Percentiles rank a stretch among this genome's conserved stretches.
Conservation (phyloP, 495 filamentous ascomycete genomes). For the Xylaria grammica region DNA sequence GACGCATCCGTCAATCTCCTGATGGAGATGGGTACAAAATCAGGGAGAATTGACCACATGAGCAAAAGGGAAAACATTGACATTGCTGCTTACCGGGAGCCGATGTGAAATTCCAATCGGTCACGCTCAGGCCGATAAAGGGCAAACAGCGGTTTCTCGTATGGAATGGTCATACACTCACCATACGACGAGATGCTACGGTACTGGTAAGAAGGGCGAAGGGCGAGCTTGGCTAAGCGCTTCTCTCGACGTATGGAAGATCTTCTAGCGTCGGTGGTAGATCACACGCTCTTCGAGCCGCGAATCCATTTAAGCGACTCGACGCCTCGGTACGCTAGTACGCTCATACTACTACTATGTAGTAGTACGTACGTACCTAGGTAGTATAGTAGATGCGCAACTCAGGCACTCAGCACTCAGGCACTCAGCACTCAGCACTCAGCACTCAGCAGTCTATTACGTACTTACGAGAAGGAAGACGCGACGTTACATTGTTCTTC, state of each 20-base stretch:
- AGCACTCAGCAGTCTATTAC: too few relatives aligned
- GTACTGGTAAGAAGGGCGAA: too few relatives aligned
- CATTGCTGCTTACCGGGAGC: not conserved
- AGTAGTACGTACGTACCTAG: too few relatives aligned
- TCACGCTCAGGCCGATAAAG: not conserved
- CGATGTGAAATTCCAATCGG: not conserved
- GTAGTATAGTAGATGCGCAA: too few relatives aligned
- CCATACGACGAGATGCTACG: too few relatives aligned
- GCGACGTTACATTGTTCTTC: conserved; percentile 15
- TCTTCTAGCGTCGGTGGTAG: too few relatives aligned
- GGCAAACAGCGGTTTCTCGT: not conserved
- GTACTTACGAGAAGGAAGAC: not conserved
- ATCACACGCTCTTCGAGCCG: too few relatives aligned
- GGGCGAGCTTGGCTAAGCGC: not conserved
- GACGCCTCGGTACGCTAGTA: too few relatives aligned
- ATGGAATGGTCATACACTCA: conserved; percentile 7
- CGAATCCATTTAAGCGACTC: too few relatives aligned
- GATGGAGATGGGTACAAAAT: not conserved
- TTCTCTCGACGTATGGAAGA: not conserved
- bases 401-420: too few relatives aligned
- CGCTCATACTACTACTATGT: too few relatives aligned
- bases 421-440: too few relatives aligned
- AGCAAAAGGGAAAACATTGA: not conserved
- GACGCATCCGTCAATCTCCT: conserved; percentile 12
- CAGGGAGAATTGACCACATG: not conserved